phyloP scores from a whole-genome alignment of 2,329 filamentous ascomycete genomes.

The Thielaviopsis ethacetica region DNA sequence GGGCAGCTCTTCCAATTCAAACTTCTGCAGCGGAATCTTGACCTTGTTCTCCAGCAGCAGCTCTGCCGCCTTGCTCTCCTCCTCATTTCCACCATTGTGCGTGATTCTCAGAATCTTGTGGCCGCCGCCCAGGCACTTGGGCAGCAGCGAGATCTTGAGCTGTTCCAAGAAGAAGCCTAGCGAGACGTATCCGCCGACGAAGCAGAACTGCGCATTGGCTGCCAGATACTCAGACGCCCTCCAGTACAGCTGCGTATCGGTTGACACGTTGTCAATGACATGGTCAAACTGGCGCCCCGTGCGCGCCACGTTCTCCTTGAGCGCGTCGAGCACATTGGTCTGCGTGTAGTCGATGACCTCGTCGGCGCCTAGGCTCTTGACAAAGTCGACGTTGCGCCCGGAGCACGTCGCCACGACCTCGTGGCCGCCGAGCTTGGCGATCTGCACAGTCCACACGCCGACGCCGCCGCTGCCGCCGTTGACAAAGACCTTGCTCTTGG shows the following conservation, averaged over 20 bases:
- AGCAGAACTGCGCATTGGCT: slow-evolving; percentile 30
- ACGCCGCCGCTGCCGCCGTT: slow-evolving; percentile 50
- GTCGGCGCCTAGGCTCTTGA: slow-evolving; percentile 44
- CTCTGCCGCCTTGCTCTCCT: slow-evolving; percentile 32
- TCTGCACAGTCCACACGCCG: slow-evolving; percentile 45
- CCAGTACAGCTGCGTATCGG: slow-evolving; percentile 35
- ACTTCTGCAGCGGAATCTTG: slow-evolving; percentile 38
- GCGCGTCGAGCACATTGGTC: slow-evolving; percentile 27
- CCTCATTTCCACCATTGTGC: slow-evolving; percentile 24
- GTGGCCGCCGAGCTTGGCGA: slow-evolving; percentile 45
- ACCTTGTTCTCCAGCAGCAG: slow-evolving; percentile 44
- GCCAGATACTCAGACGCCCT: slow-evolving; percentile 33
- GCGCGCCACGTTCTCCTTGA: slow-evolving; percentile 27
- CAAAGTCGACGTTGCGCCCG: slow-evolving; percentile 38
- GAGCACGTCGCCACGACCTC: slow-evolving; percentile 47
- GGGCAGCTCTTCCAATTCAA: slow-evolving; percentile 36
- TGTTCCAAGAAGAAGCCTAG: slow-evolving; percentile 16
- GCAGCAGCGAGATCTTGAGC: slow-evolving; percentile 16
- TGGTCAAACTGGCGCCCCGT: slow-evolving; percentile 25
- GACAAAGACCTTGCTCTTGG: slow-evolving; percentile 42
- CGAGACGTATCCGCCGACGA: slow-evolving; percentile 28
- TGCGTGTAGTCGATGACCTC: slow-evolving; percentile 46
- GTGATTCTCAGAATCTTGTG: slow-evolving; percentile 27
- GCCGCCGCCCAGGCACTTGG: slow-evolving; percentile 23
- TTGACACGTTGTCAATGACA: slow-evolving; percentile 44